Evolutionary conservation across 2,329 filamentous ascomycete species (phyloP).

Genomic region (Beauveria sp.): DNA sequence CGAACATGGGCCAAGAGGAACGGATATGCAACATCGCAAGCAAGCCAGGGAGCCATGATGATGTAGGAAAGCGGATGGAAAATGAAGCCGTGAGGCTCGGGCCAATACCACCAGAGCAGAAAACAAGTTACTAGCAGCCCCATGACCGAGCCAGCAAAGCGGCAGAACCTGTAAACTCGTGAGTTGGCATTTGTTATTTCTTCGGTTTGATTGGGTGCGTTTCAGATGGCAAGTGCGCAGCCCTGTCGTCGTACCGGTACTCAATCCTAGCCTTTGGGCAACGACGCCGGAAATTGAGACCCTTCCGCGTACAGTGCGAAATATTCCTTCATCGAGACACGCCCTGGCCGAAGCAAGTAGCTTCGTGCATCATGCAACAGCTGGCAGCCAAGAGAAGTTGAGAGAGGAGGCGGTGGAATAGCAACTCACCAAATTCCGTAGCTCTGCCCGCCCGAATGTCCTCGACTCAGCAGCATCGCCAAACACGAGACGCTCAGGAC

Average conservation of each 20-base stretch:
- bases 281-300: background rate
- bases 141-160: slow-evolving; percentile 34
- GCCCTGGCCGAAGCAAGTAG: background rate
- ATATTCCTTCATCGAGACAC: background rate
- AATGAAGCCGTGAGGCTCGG: slow-evolving; percentile 41
- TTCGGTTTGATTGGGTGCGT: no score
- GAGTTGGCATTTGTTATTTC: no score
- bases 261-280: background rate
- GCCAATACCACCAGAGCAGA: slow-evolving; percentile 43
- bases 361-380: background rate
- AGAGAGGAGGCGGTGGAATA: no score
- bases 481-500: slow-evolving; percentile 32
- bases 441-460: slow-evolving; percentile 40
- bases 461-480: slow-evolving; percentile 36
- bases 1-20: slow-evolving; percentile 33
- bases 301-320: background rate
- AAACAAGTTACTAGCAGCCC: slow-evolving; percentile 32
- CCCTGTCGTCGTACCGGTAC: background rate
- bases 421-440: slow-evolving; percentile 42
- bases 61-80: slow-evolving; percentile 34
- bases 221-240: background rate
- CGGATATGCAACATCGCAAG: slow-evolving; percentile 38
- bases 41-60: slow-evolving; percentile 30
- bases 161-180: slow-evolving; percentile 29
- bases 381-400: background rate